These are phyloP conservation scores for Laguncularia racemosa DNA, from an alignment of 345 rosid species.

Conservation along the genomic window DNA sequence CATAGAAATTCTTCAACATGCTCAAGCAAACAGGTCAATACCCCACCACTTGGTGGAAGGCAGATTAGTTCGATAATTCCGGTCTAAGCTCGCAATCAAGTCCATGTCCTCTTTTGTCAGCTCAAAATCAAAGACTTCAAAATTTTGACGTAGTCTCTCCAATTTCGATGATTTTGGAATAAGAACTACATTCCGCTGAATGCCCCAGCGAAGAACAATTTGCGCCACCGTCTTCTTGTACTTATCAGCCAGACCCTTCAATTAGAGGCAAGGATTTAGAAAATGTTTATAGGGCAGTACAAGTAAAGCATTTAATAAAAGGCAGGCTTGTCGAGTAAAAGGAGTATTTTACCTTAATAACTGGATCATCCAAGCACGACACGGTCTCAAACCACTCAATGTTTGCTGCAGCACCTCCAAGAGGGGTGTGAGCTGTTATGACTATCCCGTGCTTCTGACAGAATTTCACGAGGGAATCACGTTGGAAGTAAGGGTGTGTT, in stretches of 20 bases:
- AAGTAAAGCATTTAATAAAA: not conserved
- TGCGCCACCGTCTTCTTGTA: conserved; percentile 72
- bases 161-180: conserved; percentile 71
- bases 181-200: conserved; percentile 63
- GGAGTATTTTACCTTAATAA: conserved; percentile 44
- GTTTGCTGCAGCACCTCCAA: conserved; percentile 70
- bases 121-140: conserved; percentile 53
- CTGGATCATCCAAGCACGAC: conserved; percentile 74
- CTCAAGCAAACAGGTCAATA: conserved; percentile 62
- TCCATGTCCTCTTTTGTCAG: conserved; percentile 71
- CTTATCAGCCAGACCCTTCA: conserved; percentile 67
- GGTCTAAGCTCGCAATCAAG: conserved; percentile 43
- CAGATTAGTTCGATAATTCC: conserved; percentile 56
- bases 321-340: not conserved
- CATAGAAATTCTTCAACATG: not conserved
- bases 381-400: conserved; percentile 65
- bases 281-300: not conserved
- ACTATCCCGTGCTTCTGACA: conserved; percentile 81
- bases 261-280: not conserved
- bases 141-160: conserved; percentile 61
- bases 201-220: conserved; percentile 71
- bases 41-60: conserved; percentile 90
- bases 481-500: conserved; percentile 90
- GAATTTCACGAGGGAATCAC: conserved; percentile 78
- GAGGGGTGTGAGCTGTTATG: conserved; percentile 86